Conservation (phyloP, 148 eudicot genomes). For the Vaccinium macrocarpon region DNA sequence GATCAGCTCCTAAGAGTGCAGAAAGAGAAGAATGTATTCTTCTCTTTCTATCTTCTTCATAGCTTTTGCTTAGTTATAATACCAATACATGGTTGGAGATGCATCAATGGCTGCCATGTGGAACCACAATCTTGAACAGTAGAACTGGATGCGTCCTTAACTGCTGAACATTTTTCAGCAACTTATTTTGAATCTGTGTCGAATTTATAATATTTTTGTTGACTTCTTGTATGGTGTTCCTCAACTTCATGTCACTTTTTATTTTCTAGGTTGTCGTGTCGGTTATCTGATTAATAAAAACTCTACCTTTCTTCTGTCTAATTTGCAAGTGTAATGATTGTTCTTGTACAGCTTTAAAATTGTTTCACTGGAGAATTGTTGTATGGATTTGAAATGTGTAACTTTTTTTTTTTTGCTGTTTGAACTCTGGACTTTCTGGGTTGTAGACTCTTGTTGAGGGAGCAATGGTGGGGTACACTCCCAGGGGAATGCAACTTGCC, state of each 20-base stretch:
- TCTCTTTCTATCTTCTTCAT: not conserved
- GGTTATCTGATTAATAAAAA: not conserved
- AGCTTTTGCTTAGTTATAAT: not conserved
- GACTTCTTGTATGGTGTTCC: not conserved
- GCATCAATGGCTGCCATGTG: not conserved
- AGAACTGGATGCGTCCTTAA: not conserved
- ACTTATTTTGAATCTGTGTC: not conserved
- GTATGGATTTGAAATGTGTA: not conserved
- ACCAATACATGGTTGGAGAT: not conserved
- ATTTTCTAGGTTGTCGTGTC: not conserved
- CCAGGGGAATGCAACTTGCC: slow-evolving; percentile 85
- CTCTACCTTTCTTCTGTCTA: not conserved
- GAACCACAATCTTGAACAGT: not conserved
- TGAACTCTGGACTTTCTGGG: slow-evolving; percentile 14
- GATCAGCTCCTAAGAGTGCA: not conserved
- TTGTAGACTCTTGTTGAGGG: slow-evolving; percentile 80
- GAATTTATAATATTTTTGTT: slow-evolving; percentile 1
- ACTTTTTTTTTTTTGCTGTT: not conserved
- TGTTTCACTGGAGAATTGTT: not conserved
- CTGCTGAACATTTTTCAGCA: not conserved
- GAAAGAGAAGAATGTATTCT: not conserved
- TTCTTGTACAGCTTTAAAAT: not conserved
- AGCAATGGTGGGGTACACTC: slow-evolving; percentile 81
- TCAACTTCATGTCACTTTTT: not conserved
- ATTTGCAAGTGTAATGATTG: not conserved